phyloP scores from a whole-genome alignment of 495 filamentous ascomycete genomes.

The Lasiosphaeria ovina region DNA sequence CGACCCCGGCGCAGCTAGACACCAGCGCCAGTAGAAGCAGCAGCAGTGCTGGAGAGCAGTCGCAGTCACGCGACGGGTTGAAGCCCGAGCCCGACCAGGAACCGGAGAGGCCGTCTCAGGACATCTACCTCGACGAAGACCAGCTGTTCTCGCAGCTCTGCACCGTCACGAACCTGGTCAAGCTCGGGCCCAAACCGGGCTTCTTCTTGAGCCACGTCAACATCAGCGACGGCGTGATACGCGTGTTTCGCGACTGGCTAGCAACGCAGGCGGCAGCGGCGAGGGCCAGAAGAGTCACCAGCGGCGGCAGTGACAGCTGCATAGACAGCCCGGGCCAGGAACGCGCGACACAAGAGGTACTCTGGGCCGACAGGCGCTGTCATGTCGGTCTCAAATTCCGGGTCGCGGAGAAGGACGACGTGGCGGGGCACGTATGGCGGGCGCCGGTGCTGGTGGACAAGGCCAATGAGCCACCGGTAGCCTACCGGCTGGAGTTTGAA shows the following conservation, averaged over 20 bases:
- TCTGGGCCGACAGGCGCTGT: conserved; percentile 58
- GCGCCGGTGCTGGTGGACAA: conserved; percentile 44
- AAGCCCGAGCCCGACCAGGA: conserved; percentile 21
- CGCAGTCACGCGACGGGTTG: background rate
- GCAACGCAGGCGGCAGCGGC: conserved; percentile 32
- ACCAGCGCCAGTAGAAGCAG: conserved; percentile 18
- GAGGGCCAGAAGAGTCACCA: conserved; percentile 9
- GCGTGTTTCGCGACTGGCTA: conserved; percentile 71
- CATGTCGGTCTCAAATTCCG: conserved; percentile 58
- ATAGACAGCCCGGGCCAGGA: background rate
- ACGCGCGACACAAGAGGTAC: conserved; percentile 28
- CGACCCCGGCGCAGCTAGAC: conserved; percentile 6
- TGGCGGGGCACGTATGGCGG: conserved; percentile 26
- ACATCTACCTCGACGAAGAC: conserved; percentile 62
- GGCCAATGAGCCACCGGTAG: conserved; percentile 58
- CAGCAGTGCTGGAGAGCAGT: background rate
- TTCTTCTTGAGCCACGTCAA: conserved; percentile 60
- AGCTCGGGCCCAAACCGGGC: conserved; percentile 56
- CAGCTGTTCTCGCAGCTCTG: conserved; percentile 73
- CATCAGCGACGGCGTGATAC: conserved; percentile 60
- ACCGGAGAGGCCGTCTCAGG: conserved; percentile 48
- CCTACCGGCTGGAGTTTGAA: conserved; percentile 59
- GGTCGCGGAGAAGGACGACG: conserved; percentile 36
- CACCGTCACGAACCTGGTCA: conserved; percentile 65
- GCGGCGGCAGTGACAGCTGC: background rate